Conservation (phyloP, 768 basidiomycete species). For the Glaciozyma antarctica region DNA sequence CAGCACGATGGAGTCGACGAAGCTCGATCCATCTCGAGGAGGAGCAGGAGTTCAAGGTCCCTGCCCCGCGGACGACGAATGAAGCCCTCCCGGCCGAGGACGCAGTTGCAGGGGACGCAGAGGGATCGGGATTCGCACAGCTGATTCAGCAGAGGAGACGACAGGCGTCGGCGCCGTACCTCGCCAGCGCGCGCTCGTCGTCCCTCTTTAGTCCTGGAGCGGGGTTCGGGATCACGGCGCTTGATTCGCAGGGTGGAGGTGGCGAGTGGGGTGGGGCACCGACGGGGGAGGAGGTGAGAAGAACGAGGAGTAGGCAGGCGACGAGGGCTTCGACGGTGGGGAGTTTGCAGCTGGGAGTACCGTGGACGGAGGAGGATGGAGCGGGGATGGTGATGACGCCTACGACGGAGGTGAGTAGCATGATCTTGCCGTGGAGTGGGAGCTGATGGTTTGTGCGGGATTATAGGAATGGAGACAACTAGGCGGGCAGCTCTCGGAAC, state of each 20-base stretch:
- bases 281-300: not conserved
- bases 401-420: conserved; percentile 26
- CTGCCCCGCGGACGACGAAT: not conserved
- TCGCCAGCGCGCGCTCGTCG: conserved; percentile 13
- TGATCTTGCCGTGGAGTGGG: not conserved
- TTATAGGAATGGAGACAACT: conserved; percentile 29
- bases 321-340: not conserved
- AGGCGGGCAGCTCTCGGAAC: conserved; percentile 21
- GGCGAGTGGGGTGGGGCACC: not conserved
- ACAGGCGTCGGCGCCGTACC: conserved; percentile 29
- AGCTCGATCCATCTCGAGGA: too few relatives aligned
- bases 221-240: not conserved
- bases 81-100: not conserved
- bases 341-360: not conserved
- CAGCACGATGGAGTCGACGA: too few relatives aligned
- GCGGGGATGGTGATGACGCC: conserved; percentile 32
- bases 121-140: conserved; percentile 19
- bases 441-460: not conserved
- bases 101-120: too few relatives aligned
- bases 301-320: conserved; percentile 8
- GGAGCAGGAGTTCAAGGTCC: not conserved
- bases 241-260: not conserved
- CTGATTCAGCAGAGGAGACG: conserved; percentile 31
- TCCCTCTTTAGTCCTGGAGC: conserved; percentile 7
- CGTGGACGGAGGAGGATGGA: not conserved